Percentiles rank a stretch among this genome's conserved stretches.
phyloP scores from a whole-genome alignment of 108 stramenopile genomes.

The Conticribra guillardii region DNA sequence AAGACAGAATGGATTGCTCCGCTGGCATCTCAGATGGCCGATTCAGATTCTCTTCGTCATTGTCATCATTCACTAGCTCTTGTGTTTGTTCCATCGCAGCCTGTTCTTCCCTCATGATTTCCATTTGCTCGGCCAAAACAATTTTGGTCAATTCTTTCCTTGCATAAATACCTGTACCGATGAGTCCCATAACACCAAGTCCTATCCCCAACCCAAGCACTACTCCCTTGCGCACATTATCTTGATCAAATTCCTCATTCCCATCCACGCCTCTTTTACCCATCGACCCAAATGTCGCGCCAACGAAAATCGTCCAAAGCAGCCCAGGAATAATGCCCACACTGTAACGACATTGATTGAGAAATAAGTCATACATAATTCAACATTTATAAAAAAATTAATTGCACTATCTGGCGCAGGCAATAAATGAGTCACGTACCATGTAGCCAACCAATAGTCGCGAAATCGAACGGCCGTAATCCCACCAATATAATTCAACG shows the following conservation, averaged over 20 bases:
- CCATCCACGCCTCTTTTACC: slow-evolving; percentile 33
- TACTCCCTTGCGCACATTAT: slow-evolving; percentile 30
- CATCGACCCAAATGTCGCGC: slow-evolving; percentile 43
- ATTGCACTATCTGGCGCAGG: neutral
- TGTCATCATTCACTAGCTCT: no score
- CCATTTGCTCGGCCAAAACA: slow-evolving; percentile 36
- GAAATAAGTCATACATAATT: no score
- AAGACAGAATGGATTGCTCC: neutral
- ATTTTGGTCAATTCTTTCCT: slow-evolving; percentile 48
- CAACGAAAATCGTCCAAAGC: slow-evolving; percentile 49
- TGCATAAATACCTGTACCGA: slow-evolving; percentile 48
- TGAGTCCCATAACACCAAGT: slow-evolving; percentile 32
- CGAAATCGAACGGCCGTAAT: slow-evolving; percentile 39
- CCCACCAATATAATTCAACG: slow-evolving; percentile 55
- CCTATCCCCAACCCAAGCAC: slow-evolving; percentile 43
- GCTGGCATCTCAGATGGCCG: no score
- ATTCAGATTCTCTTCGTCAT: no score
- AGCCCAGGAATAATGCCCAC: slow-evolving; percentile 33
- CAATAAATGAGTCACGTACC: slow-evolving; percentile 6
- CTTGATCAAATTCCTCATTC: slow-evolving; percentile 29
- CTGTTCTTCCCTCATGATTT: slow-evolving; percentile 25
- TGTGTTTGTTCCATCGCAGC: no score
- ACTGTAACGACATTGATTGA: slow-evolving; percentile 4
- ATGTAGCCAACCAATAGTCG: slow-evolving; percentile 42
- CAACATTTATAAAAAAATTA: neutral